A percentile compares a stretch with the other conserved stretches of the same genome.
These are phyloP conservation scores for Trametes meyenii DNA, from an alignment of 768 basidiomycete genomes.

Conservation along the genomic window DNA sequence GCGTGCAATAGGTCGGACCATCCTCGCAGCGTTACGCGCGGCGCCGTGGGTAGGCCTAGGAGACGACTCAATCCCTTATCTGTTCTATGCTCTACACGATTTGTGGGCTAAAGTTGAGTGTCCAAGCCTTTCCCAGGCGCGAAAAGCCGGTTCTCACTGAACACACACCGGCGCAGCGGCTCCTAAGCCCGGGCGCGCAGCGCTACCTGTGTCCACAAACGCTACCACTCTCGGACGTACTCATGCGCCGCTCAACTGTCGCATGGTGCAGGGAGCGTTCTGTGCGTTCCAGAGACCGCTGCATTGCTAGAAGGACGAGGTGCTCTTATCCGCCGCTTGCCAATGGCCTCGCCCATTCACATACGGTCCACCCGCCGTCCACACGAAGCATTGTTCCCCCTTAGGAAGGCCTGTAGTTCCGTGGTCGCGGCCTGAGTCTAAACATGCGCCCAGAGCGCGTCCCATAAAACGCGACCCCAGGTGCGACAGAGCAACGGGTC, in stretches of 20 bases:
- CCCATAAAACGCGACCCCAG: slow-evolving; percentile 1
- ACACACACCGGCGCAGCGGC: slow-evolving; percentile 3
- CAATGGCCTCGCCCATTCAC: background rate
- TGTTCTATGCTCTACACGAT: background rate
- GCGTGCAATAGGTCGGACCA: slow-evolving; percentile 9
- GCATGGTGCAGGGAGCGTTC: slow-evolving; percentile 4
- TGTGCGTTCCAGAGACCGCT: background rate
- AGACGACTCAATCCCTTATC: slow-evolving; percentile 7
- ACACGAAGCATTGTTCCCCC: slow-evolving; percentile 5
- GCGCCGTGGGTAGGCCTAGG: slow-evolving; percentile 7
- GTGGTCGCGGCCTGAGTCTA: background rate
- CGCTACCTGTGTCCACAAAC: background rate
- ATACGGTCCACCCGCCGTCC: background rate
- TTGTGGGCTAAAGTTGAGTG: slow-evolving; percentile 14
- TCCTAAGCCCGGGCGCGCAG: background rate
- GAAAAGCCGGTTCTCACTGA: slow-evolving; percentile 10
- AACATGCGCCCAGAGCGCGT: background rate
- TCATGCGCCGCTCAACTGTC: background rate
- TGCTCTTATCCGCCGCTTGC: slow-evolving; percentile 4
- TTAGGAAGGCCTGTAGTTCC: background rate
- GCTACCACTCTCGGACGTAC: background rate
- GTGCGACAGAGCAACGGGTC: background rate
- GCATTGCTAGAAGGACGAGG: slow-evolving; percentile 4
- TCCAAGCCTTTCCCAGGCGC: slow-evolving; percentile 12
- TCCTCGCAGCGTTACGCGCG: slow-evolving; percentile 10